Percentiles rank a stretch among this genome's conserved stretches.
Evolutionary conservation across 2,329 filamentous ascomycete genomes (phyloP).

Genomic region (Reticulascus tulasneorum): DNA sequence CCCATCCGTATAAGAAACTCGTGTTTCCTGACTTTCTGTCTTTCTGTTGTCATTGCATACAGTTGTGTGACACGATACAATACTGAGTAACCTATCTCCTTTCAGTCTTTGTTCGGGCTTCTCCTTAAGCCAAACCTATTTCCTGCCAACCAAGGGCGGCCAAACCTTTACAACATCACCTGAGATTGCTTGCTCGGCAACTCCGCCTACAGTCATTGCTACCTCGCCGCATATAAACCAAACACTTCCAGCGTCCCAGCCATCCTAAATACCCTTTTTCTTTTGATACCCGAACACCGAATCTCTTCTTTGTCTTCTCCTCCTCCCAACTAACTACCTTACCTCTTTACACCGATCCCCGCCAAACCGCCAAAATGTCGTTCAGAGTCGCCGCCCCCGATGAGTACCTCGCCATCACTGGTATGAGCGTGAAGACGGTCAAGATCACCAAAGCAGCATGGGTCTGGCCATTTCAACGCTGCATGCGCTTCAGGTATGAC

Average conservation of each 20-base stretch:
- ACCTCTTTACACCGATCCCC: constrained; percentile 15
- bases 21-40: no score
- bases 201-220: background rate
- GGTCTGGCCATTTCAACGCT: constrained; percentile 68
- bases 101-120: no score
- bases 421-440: constrained; percentile 69
- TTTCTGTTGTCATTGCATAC: no score
- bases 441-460: constrained; percentile 75
- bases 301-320: background rate
- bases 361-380: constrained; percentile 41
- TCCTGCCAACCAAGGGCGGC: no score
- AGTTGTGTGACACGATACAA: no score
- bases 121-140: no score
- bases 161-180: no score
- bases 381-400: constrained; percentile 71
- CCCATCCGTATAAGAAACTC: no score
- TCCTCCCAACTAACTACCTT: background rate
- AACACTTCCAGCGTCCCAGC: background rate
- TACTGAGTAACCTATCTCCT: no score
- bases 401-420: constrained; percentile 84
- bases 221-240: background rate
- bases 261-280: no score
- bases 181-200: no score
- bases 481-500: constrained; percentile 45
- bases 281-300: no score